Percentiles rank a stretch among this genome's conserved stretches.
These are phyloP conservation scores for Gentiana macrophylla DNA, from an alignment of 257 asterid genomes.

Conservation along the genomic window DNA sequence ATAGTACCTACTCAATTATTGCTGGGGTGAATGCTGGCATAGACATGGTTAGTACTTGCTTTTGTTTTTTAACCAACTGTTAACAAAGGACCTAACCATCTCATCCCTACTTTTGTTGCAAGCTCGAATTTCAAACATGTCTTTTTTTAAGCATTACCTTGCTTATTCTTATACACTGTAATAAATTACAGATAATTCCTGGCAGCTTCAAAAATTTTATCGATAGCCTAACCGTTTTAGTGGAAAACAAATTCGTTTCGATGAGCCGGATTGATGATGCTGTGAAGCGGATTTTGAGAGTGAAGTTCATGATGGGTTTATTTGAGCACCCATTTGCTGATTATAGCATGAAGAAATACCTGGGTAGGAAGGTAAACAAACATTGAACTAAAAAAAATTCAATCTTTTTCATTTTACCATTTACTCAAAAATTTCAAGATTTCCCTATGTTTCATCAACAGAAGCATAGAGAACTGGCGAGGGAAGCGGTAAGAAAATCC, in stretches of 20 bases:
- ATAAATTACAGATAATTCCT: conserved; percentile 49
- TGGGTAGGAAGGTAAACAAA: conserved; percentile 44
- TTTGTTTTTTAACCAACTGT: background rate
- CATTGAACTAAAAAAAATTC: too few relatives aligned
- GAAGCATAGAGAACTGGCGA: conserved; percentile 35
- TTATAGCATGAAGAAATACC: conserved; percentile 50
- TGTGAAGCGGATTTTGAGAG: conserved; percentile 51
- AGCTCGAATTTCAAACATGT: too few relatives aligned
- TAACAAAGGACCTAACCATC: too few relatives aligned
- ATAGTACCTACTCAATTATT: conserved; percentile 44
- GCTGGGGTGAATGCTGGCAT: conserved; percentile 49
- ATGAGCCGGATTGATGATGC: conserved; percentile 66
- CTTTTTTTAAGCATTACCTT: too few relatives aligned
- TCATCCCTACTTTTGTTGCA: background rate
- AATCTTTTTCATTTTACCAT: too few relatives aligned
- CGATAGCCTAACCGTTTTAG: conserved; percentile 41
- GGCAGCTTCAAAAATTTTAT: conserved; percentile 45
- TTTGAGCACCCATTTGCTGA: conserved; percentile 65
- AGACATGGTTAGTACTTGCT: conserved; percentile 26
- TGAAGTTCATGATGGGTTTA: conserved; percentile 58
- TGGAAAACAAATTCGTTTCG: conserved; percentile 32
- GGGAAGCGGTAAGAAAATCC: conserved; percentile 40
- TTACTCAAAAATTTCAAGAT: too few relatives aligned
- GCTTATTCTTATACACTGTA: background rate
- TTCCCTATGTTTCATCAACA: conserved; percentile 2